These are phyloP conservation scores for Xylariaceae sp. DNA, from an alignment of 2,329 filamentous ascomycete species.

Conservation along the genomic window DNA sequence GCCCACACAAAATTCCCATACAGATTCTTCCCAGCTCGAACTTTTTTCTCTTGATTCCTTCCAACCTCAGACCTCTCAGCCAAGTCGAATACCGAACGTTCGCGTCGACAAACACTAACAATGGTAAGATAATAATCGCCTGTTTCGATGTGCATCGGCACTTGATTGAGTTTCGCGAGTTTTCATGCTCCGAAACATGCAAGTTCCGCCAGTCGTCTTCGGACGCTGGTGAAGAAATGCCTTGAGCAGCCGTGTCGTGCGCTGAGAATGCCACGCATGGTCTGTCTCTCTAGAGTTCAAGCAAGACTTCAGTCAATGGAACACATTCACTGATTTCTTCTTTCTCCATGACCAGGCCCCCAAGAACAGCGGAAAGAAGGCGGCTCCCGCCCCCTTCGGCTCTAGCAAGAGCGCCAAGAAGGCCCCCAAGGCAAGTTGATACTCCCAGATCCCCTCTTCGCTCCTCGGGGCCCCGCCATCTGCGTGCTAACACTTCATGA, in stretches of 20 bases:
- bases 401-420: slow-evolving; percentile 91
- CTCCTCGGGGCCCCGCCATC: background rate
- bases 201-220: slow-evolving; percentile 40
- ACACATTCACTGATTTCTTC: slow-evolving; percentile 91
- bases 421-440: slow-evolving; percentile 78
- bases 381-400: slow-evolving; percentile 93
- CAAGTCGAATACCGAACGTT: slow-evolving; percentile 40
- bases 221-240: slow-evolving; percentile 56
- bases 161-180: slow-evolving; percentile 30
- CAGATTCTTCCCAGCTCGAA: slow-evolving; percentile 21
- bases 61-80: slow-evolving; percentile 30
- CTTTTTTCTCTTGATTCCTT: slow-evolving; percentile 31
- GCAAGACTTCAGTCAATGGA: slow-evolving; percentile 72
- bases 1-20: slow-evolving; percentile 27
- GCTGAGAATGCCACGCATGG: slow-evolving; percentile 50
- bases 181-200: slow-evolving; percentile 33
- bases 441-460: slow-evolving; percentile 3
- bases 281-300: slow-evolving; percentile 83
- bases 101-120: slow-evolving; percentile 46
- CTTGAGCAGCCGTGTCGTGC: slow-evolving; percentile 51
- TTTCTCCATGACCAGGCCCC: slow-evolving; percentile 99
- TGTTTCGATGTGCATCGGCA: slow-evolving; percentile 31
- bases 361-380: slow-evolving; percentile 95
- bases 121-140: slow-evolving; percentile 53
- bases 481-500: slow-evolving; percentile 21